These are phyloP conservation scores for Clitoria ternatea DNA, from an alignment of 306 rosid genomes.

Conservation along the genomic window DNA sequence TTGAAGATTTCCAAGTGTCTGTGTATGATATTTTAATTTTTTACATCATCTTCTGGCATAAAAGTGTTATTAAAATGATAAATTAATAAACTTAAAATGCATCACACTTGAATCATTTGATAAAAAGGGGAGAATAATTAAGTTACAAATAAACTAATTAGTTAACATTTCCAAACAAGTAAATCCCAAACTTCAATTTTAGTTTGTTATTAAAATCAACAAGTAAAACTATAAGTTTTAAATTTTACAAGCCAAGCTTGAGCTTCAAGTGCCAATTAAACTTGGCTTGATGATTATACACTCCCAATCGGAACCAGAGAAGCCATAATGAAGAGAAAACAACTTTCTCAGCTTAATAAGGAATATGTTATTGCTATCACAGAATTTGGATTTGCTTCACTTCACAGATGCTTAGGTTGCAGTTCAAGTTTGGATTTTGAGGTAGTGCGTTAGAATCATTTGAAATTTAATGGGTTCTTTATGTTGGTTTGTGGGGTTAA, in stretches of 20 bases:
- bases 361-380: no score
- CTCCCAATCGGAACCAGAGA: no score
- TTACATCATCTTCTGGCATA: not conserved
- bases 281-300: no score
- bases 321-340: no score
- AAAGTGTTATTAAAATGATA: not conserved
- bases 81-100: not conserved
- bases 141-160: not conserved
- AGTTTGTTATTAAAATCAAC: not conserved
- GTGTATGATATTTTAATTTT: not conserved
- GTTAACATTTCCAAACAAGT: no score
- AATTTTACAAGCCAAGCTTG: not conserved
- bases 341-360: no score
- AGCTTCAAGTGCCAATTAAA: not conserved
- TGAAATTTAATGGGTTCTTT: slow-evolving; percentile 1
- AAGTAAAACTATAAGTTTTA: not conserved
- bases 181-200: not conserved
- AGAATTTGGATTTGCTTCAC: slow-evolving; percentile 30
- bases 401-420: slow-evolving; percentile 25
- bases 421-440: slow-evolving; percentile 8
- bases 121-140: not conserved
- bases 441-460: not conserved
- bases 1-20: not conserved
- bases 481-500: no score
- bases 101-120: no score